Evolutionary conservation across 768 basidiomycete genomes (phyloP).

Genomic region (Lactarius psammicola): DNA sequence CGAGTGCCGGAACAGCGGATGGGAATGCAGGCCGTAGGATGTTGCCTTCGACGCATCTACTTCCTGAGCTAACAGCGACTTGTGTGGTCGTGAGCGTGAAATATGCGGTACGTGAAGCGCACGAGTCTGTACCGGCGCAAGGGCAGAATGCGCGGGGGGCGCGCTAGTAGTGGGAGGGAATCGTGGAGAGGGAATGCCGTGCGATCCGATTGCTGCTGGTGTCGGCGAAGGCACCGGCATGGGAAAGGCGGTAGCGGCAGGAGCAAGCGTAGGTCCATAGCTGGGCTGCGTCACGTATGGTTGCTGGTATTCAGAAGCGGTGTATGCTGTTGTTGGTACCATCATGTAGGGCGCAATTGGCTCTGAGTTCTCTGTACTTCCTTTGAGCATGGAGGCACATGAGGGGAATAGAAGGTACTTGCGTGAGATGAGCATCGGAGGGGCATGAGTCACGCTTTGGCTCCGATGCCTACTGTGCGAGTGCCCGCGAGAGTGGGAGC

Average conservation of each 20-base stretch:
- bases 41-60: slow-evolving; percentile 1
- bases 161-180: not conserved
- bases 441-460: not conserved
- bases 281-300: not conserved
- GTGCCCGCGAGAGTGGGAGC: slow-evolving; percentile 15
- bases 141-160: not conserved
- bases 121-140: slow-evolving; percentile 8
- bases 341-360: slow-evolving; percentile 5
- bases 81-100: slow-evolving; percentile 1
- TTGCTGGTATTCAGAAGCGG: slow-evolving; percentile 6
- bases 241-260: not conserved
- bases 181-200: not conserved
- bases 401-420: not conserved
- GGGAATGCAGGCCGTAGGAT: not conserved
- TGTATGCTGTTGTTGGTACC: slow-evolving; percentile 1
- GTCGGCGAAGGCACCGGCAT: slow-evolving; percentile 2
- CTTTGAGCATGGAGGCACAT: not conserved
- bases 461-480: slow-evolving; percentile 17
- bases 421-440: slow-evolving; percentile 17
- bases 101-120: not conserved
- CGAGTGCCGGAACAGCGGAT: slow-evolving; percentile 68
- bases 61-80: slow-evolving; percentile 14
- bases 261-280: not conserved
- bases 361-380: slow-evolving; percentile 16
- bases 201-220: not conserved